Evolutionary conservation across 495 filamentous ascomycete genomes (phyloP).

Genomic region (Geopyxis carbonaria): DNA sequence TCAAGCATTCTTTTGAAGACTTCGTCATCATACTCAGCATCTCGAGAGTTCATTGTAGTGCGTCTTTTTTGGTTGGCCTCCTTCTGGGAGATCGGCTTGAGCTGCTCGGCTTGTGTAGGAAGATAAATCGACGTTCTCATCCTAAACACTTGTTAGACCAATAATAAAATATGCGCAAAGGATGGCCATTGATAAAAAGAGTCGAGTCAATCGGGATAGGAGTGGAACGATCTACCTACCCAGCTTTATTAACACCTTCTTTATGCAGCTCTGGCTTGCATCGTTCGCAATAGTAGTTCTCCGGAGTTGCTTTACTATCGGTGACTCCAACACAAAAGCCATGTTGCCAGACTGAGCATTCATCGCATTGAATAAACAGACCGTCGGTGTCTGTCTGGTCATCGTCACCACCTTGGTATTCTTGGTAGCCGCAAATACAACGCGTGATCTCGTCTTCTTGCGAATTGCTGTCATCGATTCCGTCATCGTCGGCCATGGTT

Average conservation of each 20-base stretch:
- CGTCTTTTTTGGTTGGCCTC: constrained; percentile 46
- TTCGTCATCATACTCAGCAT: constrained; percentile 89
- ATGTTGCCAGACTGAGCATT: constrained; percentile 97
- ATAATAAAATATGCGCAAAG: not conserved
- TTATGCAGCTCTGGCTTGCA: constrained; percentile 84
- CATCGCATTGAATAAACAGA: constrained; percentile 95
- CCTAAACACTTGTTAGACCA: constrained; percentile 33
- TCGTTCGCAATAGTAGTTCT: constrained; percentile 95
- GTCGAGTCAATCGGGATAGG: constrained; percentile 1
- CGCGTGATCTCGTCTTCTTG: constrained; percentile 78
- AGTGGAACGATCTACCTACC: constrained; percentile 43
- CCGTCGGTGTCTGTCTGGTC: constrained; percentile 73
- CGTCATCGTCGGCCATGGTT: constrained; percentile 37
- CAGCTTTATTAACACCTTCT: constrained; percentile 59
- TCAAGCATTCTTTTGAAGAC: constrained; percentile 77
- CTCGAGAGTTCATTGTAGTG: constrained; percentile 94
- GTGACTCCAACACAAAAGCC: constrained; percentile 95
- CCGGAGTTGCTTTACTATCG: constrained; percentile 76
- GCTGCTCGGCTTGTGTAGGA: constrained; percentile 35
- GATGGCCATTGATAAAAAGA: not conserved
- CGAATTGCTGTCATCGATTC: constrained; percentile 40
- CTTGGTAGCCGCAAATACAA: constrained; percentile 84
- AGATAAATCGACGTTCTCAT: constrained; percentile 52
- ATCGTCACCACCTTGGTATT: constrained; percentile 76
- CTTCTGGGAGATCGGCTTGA: constrained; percentile 19